These are phyloP conservation scores for Thermothelomyces thermophilus DNA, from an alignment of 2,329 filamentous ascomycete species.

Conservation along the genomic window DNA sequence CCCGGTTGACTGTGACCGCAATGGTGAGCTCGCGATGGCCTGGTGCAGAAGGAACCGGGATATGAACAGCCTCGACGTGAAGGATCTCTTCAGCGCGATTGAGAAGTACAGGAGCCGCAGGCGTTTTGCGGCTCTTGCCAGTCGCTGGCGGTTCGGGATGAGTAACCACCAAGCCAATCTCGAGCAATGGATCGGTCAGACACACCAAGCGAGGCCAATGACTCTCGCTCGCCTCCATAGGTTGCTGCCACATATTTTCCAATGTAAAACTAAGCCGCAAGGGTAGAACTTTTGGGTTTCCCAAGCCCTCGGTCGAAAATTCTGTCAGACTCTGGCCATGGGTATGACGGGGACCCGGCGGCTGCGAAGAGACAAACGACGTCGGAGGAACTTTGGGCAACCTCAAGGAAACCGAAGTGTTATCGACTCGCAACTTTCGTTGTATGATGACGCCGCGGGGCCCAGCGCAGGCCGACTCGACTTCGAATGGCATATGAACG, in stretches of 20 bases:
- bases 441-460: slow-evolving; percentile 82
- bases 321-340: slow-evolving; percentile 36
- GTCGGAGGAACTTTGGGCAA: slow-evolving; percentile 65
- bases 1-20: slow-evolving; percentile 73
- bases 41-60: slow-evolving; percentile 38
- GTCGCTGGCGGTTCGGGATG: slow-evolving; percentile 39
- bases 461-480: slow-evolving; percentile 77
- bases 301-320: slow-evolving; percentile 53
- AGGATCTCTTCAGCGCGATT: slow-evolving; percentile 75
- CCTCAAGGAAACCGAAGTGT: slow-evolving; percentile 46
- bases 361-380: slow-evolving; percentile 71
- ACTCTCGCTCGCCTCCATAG: slow-evolving; percentile 46
- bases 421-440: slow-evolving; percentile 57
- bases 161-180: slow-evolving; percentile 75
- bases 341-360: slow-evolving; percentile 41
- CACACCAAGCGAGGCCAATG: slow-evolving; percentile 73
- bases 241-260: slow-evolving; percentile 52
- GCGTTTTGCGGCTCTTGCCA: slow-evolving; percentile 33
- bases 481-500: slow-evolving; percentile 89
- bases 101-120: slow-evolving; percentile 50
- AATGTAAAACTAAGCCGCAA: slow-evolving; percentile 47
- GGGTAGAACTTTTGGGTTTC: slow-evolving; percentile 48
- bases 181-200: slow-evolving; percentile 76
- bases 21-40: slow-evolving; percentile 54
- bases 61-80: slow-evolving; percentile 65